A percentile compares a stretch with the other conserved stretches of the same genome.
Evolutionary conservation across 805 yeast species (phyloP).

Genomic region (Blastobotrys americana): DNA sequence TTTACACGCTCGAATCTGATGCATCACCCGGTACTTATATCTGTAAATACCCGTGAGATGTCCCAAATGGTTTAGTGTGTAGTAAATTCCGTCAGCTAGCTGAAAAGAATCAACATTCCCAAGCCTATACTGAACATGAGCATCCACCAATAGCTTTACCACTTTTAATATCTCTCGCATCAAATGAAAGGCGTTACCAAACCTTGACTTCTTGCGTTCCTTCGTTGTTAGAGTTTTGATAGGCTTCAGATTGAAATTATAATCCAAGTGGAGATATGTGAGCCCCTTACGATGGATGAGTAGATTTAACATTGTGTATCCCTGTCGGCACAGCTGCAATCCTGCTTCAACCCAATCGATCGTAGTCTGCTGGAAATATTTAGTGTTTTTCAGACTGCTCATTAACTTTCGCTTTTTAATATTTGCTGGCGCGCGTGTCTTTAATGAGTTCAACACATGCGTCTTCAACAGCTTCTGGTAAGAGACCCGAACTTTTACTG

Average conservation of each 20-base stretch:
- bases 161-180: slow-evolving; percentile 82
- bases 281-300: slow-evolving; percentile 85
- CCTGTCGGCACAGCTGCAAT: slow-evolving; percentile 85
- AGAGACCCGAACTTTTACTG: slow-evolving; percentile 75
- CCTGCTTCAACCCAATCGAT: slow-evolving; percentile 99
- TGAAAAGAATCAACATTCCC: slow-evolving; percentile 92
- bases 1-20: slow-evolving; percentile 91
- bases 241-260: slow-evolving; percentile 92
- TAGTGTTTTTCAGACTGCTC: slow-evolving; percentile 63
- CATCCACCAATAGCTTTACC: slow-evolving; percentile 82
- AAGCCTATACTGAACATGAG: slow-evolving; percentile 83
- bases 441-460: slow-evolving; percentile 64
- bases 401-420: slow-evolving; percentile 53
- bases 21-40: slow-evolving; percentile 97
- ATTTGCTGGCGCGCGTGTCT: slow-evolving; percentile 37
- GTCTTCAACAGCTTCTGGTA: slow-evolving; percentile 83
- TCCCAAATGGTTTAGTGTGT: slow-evolving; percentile 86
- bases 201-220: slow-evolving; percentile 90
- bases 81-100: slow-evolving; percentile 89
- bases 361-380: slow-evolving; percentile 82
- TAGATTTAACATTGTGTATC: slow-evolving; percentile 85
- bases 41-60: slow-evolving; percentile 94
- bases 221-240: slow-evolving; percentile 93
- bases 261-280: slow-evolving; percentile 88
- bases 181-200: slow-evolving; percentile 93